Evolutionary conservation across 148 eudicot genomes (phyloP), one percentile per base, ranked within the genome.

Genomic region (Camellia lanceoleosa): DNA sequence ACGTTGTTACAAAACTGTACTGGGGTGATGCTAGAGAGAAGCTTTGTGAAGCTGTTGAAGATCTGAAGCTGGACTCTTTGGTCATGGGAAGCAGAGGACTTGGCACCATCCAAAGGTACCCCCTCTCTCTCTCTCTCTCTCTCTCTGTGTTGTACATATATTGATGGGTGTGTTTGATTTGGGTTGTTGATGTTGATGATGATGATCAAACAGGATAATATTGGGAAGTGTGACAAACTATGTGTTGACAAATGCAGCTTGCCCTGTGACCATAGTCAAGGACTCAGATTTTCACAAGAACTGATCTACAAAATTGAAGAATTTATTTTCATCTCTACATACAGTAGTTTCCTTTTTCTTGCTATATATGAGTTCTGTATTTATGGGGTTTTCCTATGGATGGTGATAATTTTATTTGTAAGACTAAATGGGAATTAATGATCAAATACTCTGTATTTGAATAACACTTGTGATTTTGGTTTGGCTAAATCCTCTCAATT

Each of bases 1-100:
- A 42, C 0, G 56, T 94, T 23, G 95, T 92, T 19, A 71, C 87
- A 2, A 94, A 94, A 75, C 41, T 94, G 70, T 90, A 87, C 78
- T 94, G 98, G 98, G 98, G 97, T 74, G 98, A 94, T 85, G 94
- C 97, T 15, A 91, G 97, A 44, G 98, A 92, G 88, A 94, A 94
- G 82, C 59, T 94, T 13, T 52, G 83, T 47, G 90, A 94, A 71
- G 95, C 95, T 61, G 74, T 85, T 78, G 90, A 88, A 43, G 92
- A 91, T 81, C 85, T 92, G 77, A 88, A 89, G 83, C 71, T 94
- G 84, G 92, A 90, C 56, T 84, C 90, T 80, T 52, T 94, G 86
- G 94, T 94, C n/a, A 92, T 92, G 94, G 98, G 97, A n/a, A 87
- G 92, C 88, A 91, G 98, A 54, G 98, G 98, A 44, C 90, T 90